These are phyloP conservation scores for Lachnum nothofagi DNA, from an alignment of 2,329 filamentous ascomycete species.

Conservation along the genomic window DNA sequence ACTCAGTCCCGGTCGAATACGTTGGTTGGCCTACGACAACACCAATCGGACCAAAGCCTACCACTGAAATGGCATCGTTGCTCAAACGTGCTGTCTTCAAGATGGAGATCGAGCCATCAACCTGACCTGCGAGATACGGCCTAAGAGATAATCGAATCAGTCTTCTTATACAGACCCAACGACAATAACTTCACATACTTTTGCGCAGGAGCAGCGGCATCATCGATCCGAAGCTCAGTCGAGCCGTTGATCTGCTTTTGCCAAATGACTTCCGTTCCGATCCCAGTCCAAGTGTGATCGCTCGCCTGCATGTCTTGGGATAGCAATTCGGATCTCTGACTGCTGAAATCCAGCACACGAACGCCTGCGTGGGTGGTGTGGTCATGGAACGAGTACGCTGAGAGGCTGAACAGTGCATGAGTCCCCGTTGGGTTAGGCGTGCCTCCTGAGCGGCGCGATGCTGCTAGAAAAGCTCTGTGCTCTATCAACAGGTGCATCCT, in stretches of 20 bases:
- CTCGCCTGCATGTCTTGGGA: background rate
- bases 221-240: conserved; percentile 5
- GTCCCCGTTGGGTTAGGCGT: conserved; percentile 60
- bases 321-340: background rate
- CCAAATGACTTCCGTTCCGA: conserved; percentile 1
- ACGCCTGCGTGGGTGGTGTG: background rate
- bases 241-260: background rate
- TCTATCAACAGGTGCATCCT: background rate
- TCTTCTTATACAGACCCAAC: background rate
- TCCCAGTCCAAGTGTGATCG: background rate
- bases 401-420: conserved; percentile 59
- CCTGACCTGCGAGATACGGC: background rate
- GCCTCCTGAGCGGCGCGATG: conserved; percentile 65
- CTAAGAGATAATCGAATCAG: background rate
- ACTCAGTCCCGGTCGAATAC: background rate
- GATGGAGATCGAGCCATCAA: background rate
- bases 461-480: conserved; percentile 54
- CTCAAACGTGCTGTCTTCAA: background rate
- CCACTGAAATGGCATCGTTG: background rate
- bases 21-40: background rate
- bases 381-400: conserved; percentile 69
- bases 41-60: background rate
- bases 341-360: background rate
- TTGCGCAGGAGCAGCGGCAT: background rate
- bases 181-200: background rate